Percentiles rank a stretch among this genome's conserved stretches.
Evolutionary conservation across 163 green algal genomes (phyloP).

Genomic region (Scenedesmus sp.): DNA sequence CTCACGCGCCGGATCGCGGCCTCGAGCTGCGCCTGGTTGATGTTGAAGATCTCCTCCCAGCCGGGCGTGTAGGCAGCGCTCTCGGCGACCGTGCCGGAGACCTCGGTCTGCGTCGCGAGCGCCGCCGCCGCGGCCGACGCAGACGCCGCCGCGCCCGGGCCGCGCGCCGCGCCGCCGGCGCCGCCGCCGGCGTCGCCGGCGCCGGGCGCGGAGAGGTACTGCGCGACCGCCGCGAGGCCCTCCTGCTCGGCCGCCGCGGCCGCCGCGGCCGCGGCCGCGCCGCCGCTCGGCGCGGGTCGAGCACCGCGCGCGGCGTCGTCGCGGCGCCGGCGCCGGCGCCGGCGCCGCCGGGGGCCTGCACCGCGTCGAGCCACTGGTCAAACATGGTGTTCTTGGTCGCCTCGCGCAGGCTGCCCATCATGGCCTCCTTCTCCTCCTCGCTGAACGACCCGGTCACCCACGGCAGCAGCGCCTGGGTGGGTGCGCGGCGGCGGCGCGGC

Average conservation of each 20-base stretch:
- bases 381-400: constrained; percentile 96
- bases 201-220: constrained; percentile 66
- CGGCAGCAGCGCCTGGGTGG: constrained; percentile 56
- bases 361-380: constrained; percentile 88
- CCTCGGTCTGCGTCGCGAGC: constrained; percentile 43
- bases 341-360: constrained; percentile 42
- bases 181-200: constrained; percentile 38
- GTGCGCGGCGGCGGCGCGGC: too few relatives aligned
- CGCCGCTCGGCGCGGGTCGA: neutral
- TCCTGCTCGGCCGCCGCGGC: neutral
- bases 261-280: neutral
- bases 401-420: constrained; percentile 89
- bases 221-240: constrained; percentile 66
- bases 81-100: constrained; percentile 50
- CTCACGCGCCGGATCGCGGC: constrained; percentile 77
- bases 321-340: neutral
- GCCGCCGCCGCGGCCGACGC: too few relatives aligned
- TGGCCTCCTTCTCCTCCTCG: constrained; percentile 83
- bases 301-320: neutral
- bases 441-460: constrained; percentile 79
- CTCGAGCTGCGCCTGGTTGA: constrained; percentile 98
- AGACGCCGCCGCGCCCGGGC: neutral
- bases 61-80: constrained; percentile 79
- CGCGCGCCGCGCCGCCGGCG: neutral
- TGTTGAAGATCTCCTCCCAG: constrained; percentile 98